phyloP scores from a whole-genome alignment of 2,329 filamentous ascomycete species.

The Talaromyces marneffei region DNA sequence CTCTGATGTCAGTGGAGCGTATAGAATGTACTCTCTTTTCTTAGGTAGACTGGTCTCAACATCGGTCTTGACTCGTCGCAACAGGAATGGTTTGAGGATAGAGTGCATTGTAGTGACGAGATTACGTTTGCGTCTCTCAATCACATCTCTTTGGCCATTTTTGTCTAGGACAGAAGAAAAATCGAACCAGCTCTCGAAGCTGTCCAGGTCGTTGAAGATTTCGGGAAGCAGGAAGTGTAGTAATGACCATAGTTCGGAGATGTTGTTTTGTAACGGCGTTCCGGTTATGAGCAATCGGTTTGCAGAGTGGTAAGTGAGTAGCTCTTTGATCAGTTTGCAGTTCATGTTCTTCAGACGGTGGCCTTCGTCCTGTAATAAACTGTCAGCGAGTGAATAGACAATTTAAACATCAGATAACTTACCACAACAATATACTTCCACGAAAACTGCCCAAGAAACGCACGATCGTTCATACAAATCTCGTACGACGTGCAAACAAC shows the following conservation, averaged over 20 bases:
- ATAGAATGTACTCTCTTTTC: slow-evolving; percentile 93
- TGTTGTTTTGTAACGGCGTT: slow-evolving; percentile 90
- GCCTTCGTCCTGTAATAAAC: slow-evolving; percentile 66
- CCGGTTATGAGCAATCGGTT: slow-evolving; percentile 90
- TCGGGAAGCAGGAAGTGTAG: slow-evolving; percentile 88
- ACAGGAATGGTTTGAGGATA: slow-evolving; percentile 82
- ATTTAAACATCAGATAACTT: slow-evolving; percentile 18
- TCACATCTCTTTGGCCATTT: slow-evolving; percentile 68
- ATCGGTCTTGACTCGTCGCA: slow-evolving; percentile 85
- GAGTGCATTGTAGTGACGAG: slow-evolving; percentile 84
- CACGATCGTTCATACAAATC: slow-evolving; percentile 86
- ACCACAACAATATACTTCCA: slow-evolving; percentile 98
- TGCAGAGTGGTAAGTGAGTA: slow-evolving; percentile 82
- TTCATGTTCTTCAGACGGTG: slow-evolving; percentile 97
- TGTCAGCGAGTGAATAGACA: not conserved
- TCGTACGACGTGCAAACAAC: slow-evolving; percentile 94
- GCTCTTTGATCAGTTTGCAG: slow-evolving; percentile 79
- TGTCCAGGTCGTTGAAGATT: slow-evolving; percentile 88
- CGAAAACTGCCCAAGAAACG: slow-evolving; percentile 72
- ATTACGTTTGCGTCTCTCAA: slow-evolving; percentile 69
- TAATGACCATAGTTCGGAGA: slow-evolving; percentile 90
- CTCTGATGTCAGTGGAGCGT: slow-evolving; percentile 82
- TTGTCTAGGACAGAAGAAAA: slow-evolving; percentile 89
- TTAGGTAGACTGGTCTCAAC: slow-evolving; percentile 88
- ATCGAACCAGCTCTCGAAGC: slow-evolving; percentile 95